These are phyloP conservation scores for Aspergillus baeticus DNA, from an alignment of 495 filamentous ascomycete species.

Conservation along the genomic window DNA sequence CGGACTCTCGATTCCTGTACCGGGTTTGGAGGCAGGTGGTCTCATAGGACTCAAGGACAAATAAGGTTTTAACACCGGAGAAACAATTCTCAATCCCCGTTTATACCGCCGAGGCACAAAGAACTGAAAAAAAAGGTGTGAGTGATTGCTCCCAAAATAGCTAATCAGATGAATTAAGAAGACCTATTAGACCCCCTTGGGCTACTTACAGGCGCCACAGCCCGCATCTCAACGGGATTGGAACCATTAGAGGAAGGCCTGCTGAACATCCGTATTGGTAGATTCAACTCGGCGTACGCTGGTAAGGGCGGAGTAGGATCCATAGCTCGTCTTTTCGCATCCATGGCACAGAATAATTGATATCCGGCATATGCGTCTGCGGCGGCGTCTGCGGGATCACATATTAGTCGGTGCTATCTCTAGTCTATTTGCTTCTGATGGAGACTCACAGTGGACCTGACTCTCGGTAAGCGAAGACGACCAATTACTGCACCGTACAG, in stretches of 20 bases:
- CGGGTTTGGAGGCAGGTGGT: too few species aligned
- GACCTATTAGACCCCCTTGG: too few species aligned
- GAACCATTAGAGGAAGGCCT: too few species aligned
- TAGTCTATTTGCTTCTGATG: not conserved
- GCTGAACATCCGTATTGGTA: constrained; percentile 50
- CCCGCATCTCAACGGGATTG: too few species aligned
- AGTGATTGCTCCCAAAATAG: not conserved
- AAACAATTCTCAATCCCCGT: too few species aligned
- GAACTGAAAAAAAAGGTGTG: too few species aligned
- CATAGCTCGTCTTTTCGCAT: constrained; percentile 62
- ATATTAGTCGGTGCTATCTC: not conserved
- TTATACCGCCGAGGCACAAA: too few species aligned
- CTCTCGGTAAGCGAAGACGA: constrained; percentile 51
- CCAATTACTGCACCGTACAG: constrained; percentile 75
- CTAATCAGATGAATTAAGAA: too few species aligned
- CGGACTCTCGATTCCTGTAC: too few species aligned
- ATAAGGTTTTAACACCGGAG: too few species aligned
- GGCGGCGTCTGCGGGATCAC: constrained; percentile 61
- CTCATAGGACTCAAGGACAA: too few species aligned
- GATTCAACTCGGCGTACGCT: constrained; percentile 60
- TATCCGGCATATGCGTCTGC: constrained; percentile 80
- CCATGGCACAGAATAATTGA: constrained; percentile 67
- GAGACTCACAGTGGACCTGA: constrained; percentile 70
- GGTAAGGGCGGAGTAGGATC: constrained; percentile 70
- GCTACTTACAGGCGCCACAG: too few species aligned